Evolutionary conservation across 495 filamentous ascomycete genomes (phyloP).

Genomic region (Talaromyces wortmannii): DNA sequence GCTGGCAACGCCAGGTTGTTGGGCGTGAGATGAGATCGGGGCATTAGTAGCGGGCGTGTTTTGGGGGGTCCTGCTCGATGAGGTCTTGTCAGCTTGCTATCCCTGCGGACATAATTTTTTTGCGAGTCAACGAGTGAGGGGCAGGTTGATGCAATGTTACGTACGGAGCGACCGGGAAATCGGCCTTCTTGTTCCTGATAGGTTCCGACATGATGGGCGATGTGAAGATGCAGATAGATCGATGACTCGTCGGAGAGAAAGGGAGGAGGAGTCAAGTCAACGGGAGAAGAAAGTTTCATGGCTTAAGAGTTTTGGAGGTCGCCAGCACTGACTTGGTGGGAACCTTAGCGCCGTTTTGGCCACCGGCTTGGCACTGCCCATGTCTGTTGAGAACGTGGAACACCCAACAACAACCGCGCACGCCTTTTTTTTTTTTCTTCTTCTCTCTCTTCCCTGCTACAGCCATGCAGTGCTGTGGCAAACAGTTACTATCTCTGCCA

Average conservation of each 20-base stretch:
- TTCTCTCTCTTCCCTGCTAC: too few relatives aligned
- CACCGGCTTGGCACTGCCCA: slow-evolving; percentile 31
- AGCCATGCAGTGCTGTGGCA: too few relatives aligned
- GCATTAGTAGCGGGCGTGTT: slow-evolving; percentile 93
- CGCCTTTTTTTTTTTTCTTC: not conserved
- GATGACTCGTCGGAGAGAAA: slow-evolving; percentile 6
- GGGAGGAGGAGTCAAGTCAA: slow-evolving; percentile 16
- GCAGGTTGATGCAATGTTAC: slow-evolving; percentile 23
- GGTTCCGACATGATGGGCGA: slow-evolving; percentile 71
- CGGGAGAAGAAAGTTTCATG: slow-evolving; percentile 18
- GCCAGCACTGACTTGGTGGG: slow-evolving; percentile 39
- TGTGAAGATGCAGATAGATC: slow-evolving; percentile 4
- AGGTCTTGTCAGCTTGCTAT: slow-evolving; percentile 4
- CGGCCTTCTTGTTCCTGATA: slow-evolving; percentile 83
- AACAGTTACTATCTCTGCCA: too few relatives aligned
- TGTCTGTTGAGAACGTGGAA: slow-evolving; percentile 30
- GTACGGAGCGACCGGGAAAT: slow-evolving; percentile 78
- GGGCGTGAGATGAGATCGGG: slow-evolving; percentile 95
- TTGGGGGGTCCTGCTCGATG: slow-evolving; percentile 71
- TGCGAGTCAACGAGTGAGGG: not conserved
- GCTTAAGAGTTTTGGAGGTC: slow-evolving; percentile 30
- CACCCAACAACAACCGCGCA: not conserved
- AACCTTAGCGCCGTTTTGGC: slow-evolving; percentile 42
- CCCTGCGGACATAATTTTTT: not conserved
- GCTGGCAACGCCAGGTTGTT: slow-evolving; percentile 88